Evolutionary conservation across 345 rosid genomes (phyloP), one percentile per base, ranked within the genome.

Genomic region (Salix suchowensis): DNA sequence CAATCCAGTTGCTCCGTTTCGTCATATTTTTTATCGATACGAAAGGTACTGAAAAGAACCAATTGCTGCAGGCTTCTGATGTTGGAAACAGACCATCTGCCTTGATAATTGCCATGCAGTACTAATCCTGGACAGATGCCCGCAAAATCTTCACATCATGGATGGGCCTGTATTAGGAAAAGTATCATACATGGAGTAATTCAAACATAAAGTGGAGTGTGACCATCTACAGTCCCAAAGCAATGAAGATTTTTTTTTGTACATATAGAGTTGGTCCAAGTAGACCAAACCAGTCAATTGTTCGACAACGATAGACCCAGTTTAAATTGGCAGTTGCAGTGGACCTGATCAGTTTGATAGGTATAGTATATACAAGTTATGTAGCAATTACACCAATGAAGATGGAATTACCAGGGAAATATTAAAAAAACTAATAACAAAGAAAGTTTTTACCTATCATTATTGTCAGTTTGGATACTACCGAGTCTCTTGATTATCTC

Each of bases 401-500:
- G 30, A 44, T 61, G 24, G 21, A 39, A 24, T 66, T 21, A 54
- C 28, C 6, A 30, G 21, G 5, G 19, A 67, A 12, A 26, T 42
- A 50, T 19, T 32, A 1, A 15, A 64, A 16, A 32, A 67, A n/a
- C n/a, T 10, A 6, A 64, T 50, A 7, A 48, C 19, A 48, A 69
- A 44, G 19, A 65, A 58, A 66, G 46, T 10, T 19, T 67, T 82
- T 74, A 96, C 99, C 97, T 88, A 80, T 96, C 99, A 54, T 87
- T 94, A 70, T 90, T 93, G 88, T 96, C 94, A 39, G 98, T 93
- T 88, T 96, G 99, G 81, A 96, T 87, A 68, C 94, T 96, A 72
- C 98, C 98, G 6, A 96, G 97, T 79, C 98, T 93, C 85, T 96
- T 93, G 84, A 92, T 87, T 70, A 96, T 91, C 78, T 96, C 98